Base-by-base conservation (phyloP, 805 yeast species). In the Candida tibetensis region DNA sequence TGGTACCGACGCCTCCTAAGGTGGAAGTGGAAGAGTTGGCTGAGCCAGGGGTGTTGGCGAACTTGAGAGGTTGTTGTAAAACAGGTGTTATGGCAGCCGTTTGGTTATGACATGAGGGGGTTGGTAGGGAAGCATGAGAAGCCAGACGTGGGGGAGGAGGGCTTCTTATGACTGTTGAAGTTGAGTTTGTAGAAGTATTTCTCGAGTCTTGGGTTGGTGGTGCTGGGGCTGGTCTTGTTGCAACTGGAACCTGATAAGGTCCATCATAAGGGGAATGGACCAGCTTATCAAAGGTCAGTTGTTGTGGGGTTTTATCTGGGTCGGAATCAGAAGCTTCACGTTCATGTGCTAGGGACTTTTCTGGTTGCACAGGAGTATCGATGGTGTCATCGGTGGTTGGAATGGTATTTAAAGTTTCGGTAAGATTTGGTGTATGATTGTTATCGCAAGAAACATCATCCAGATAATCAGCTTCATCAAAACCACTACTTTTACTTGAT, bases 41-140 rank as follows among this genome's bases (percentile, higher is more conserved):
- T n/a, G 49, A 40, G 15, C 34, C 35, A 17, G 47, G 40, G 17
- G 42, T 30, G 29, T 34, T 35, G 25, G 14, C 22, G 40, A 46
- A 49, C 10, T 41, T 41, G 31, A 18, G 41, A 16, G 33, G 31
- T 13, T 50, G 53, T 16, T 52, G 62, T 25, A 55, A 13, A 3
- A 58, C 51, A 2, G 70, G 68, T 3, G 64, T 62, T 41, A 57
- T 51, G 5, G 60, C 57, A 8, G 62, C 55, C 2, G 62, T 58
- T 28, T 51, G 53, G 40, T 56, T 47, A 29, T 49, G 55, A 21
- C 9, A 21, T 10, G 25, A 21, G 10, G 25, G 25, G 7, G 25
- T 21, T 21, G 25, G 25, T 7, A 10, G 25, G 7, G 25, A 21
- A 7, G 10, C 25, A 21, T 21, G 25, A 3, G 54, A 45, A 5